phyloP scores from a whole-genome alignment of 2,329 filamentous ascomycete species.

The Boeremia lycopersici region DNA sequence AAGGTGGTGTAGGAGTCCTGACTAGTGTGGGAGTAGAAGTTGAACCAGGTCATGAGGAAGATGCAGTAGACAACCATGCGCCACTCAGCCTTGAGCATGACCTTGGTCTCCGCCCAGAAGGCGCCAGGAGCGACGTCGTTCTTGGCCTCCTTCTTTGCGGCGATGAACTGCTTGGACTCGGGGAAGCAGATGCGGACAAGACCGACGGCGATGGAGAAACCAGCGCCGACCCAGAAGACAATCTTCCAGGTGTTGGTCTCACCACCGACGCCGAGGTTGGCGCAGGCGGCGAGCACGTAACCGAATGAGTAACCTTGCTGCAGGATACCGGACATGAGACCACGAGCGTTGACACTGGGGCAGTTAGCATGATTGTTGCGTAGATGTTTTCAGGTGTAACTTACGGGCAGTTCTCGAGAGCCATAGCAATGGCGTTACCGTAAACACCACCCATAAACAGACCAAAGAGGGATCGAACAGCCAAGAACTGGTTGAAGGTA shows the following conservation, averaged over 20 bases:
- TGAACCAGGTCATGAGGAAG: slow-evolving; percentile 74
- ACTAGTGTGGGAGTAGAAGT: slow-evolving; percentile 73
- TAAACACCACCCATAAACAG: slow-evolving; percentile 84
- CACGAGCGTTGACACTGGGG: slow-evolving; percentile 64
- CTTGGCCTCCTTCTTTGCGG: slow-evolving; percentile 67
- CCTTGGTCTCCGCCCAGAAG: slow-evolving; percentile 73
- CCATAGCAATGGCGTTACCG: slow-evolving; percentile 79
- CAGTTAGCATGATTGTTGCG: slow-evolving; percentile 30
- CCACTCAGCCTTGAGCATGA: slow-evolving; percentile 74
- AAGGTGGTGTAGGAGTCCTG: slow-evolving; percentile 85
- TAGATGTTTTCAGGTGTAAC: slow-evolving; percentile 28
- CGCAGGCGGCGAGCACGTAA: slow-evolving; percentile 77
- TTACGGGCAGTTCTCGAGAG: slow-evolving; percentile 73
- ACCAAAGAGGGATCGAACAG: slow-evolving; percentile 74
- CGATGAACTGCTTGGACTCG: slow-evolving; percentile 76
- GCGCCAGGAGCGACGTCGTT: slow-evolving; percentile 51
- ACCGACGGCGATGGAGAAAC: slow-evolving; percentile 71
- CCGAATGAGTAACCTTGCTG: slow-evolving; percentile 84
- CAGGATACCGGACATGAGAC: slow-evolving; percentile 80
- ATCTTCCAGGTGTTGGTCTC: slow-evolving; percentile 71
- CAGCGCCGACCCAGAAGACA: slow-evolving; percentile 75
- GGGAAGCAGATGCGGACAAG: slow-evolving; percentile 71
- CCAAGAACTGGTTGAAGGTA: slow-evolving; percentile 77
- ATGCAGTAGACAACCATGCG: slow-evolving; percentile 78
- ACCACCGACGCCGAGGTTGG: slow-evolving; percentile 74